Evolutionary conservation across 2,329 filamentous ascomycete genomes (phyloP).

Genomic region (Monosporascus sp.): DNA sequence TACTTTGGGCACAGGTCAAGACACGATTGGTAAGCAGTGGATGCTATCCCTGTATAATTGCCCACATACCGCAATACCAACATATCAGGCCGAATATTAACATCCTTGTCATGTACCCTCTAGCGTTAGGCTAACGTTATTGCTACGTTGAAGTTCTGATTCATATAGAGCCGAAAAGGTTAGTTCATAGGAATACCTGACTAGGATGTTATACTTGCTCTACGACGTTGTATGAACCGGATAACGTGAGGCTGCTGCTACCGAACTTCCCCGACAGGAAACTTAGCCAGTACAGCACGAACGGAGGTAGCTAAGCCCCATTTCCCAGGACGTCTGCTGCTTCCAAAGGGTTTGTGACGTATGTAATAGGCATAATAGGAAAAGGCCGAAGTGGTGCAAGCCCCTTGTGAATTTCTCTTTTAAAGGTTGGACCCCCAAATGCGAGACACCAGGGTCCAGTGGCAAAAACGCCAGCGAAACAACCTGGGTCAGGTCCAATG

Average conservation of each 20-base stretch:
- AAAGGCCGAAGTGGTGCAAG: not conserved
- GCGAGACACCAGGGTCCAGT: constrained; percentile 24
- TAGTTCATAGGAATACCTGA: too few relatives aligned
- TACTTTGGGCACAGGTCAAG: not conserved
- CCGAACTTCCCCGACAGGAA: not conserved
- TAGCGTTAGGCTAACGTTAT: too few relatives aligned
- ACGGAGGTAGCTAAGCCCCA: not conserved
- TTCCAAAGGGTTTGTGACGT: not conserved
- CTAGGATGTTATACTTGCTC: too few relatives aligned
- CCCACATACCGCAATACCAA: not conserved
- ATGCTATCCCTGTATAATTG: not conserved
- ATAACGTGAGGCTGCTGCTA: not conserved
- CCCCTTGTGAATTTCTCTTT: not conserved
- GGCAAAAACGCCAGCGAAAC: constrained; percentile 24
- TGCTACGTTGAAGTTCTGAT: too few relatives aligned
- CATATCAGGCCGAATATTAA: too few relatives aligned
- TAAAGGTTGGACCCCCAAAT: constrained; percentile 17
- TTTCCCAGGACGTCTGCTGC: not conserved
- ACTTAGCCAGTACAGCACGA: not conserved
- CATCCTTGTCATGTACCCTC: too few relatives aligned
- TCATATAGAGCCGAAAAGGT: too few relatives aligned
- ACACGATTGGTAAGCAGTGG: not conserved
- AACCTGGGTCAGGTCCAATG: constrained; percentile 15
- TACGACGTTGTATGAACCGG: not conserved
- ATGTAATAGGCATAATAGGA: not conserved